Evolutionary conservation across 1,284 basidiomycete species (phyloP).

Genomic region (Singerocomus rubriflavus): DNA sequence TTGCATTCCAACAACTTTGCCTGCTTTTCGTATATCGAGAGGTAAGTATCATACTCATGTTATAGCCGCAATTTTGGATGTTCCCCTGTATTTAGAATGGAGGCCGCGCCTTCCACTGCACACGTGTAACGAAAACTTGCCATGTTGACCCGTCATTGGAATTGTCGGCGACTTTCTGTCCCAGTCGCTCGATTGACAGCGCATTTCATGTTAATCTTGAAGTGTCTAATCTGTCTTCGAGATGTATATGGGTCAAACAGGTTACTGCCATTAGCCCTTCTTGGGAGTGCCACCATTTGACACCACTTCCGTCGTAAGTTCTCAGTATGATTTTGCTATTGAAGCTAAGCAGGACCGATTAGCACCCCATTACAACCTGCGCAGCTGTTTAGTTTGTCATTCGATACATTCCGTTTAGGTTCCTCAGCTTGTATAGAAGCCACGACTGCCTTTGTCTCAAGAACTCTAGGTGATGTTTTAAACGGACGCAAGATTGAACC

Average conservation of each 20-base stretch:
- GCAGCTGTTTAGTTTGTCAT: constrained; percentile 47
- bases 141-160: constrained; percentile 58
- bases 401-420: constrained; percentile 43
- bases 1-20: constrained; percentile 51
- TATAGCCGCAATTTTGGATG: neutral
- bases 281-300: constrained; percentile 52
- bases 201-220: constrained; percentile 58
- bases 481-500: constrained; percentile 43
- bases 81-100: constrained; percentile 36
- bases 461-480: constrained; percentile 53
- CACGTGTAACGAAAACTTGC: constrained; percentile 53
- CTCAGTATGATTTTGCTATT: neutral
- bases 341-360: constrained; percentile 11
- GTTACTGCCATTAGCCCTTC: constrained; percentile 60
- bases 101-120: constrained; percentile 50
- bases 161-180: constrained; percentile 45
- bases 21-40: constrained; percentile 69
- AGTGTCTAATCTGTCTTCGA: constrained; percentile 47
- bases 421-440: constrained; percentile 37
- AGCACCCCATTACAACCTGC: constrained; percentile 47
- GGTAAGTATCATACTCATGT: constrained; percentile 39
- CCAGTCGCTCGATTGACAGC: constrained; percentile 47
- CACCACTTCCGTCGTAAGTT: constrained; percentile 42
- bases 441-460: constrained; percentile 49
- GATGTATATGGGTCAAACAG: constrained; percentile 51